Conservation (phyloP, 306 rosid genomes). For the peach (Prunus persica) region Prunus_persica_NCBIv2 NC_034012.1:13886501-13887000, state of each 20-base stretch:
- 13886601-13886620: slow-evolving; percentile 83
- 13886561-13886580: slow-evolving; percentile 88
- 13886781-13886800: neutral
- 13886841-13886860: neutral
- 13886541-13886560: slow-evolving; percentile 85
- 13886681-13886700: neutral
- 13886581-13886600: slow-evolving; percentile 77
- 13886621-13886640: slow-evolving; percentile 34
- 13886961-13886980: no score
- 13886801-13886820: neutral
- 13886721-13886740: slow-evolving; percentile 3
- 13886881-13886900: neutral
- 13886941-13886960: no score
- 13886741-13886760: neutral
- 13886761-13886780: slow-evolving; percentile 1
- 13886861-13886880: neutral
- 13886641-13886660: slow-evolving; percentile 31
- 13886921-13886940: no score
- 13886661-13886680: neutral
- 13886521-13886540: slow-evolving; percentile 90
- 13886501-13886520: slow-evolving; percentile 83
- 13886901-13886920: no score
- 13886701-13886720: neutral
- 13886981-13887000: no score
- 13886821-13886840: neutral